These are phyloP conservation scores for Nicotiana knightiana DNA, from an alignment of 257 asterid species.

Conservation along the genomic window DNA sequence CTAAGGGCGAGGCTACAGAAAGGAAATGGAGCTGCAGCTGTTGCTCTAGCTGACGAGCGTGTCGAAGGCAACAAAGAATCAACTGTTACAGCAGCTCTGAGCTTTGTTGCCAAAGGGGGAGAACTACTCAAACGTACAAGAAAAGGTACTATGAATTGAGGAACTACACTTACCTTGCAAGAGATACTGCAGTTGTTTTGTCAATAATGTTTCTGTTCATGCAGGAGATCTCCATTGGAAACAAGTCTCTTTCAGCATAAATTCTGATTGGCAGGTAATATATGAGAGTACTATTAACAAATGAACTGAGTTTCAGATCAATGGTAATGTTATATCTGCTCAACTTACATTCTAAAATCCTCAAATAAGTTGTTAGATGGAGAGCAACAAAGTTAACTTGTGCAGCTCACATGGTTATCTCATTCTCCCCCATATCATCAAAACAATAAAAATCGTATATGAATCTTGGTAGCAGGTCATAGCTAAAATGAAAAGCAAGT, in stretches of 20 bases:
- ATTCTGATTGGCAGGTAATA: conserved; percentile 57
- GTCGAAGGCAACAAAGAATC: conserved; percentile 41
- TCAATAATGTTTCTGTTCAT: conserved; percentile 14
- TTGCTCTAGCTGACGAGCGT: conserved; percentile 42
- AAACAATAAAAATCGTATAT: neutral
- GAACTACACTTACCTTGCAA: neutral
- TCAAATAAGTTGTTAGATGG: neutral
- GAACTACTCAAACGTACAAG: conserved; percentile 84
- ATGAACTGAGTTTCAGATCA: neutral
- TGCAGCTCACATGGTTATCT: neutral
- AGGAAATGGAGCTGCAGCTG: conserved; percentile 41
- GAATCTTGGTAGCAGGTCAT: conserved; percentile 51
- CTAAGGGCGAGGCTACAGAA: conserved; percentile 55
- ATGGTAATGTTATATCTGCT: neutral
- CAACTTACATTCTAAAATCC: neutral
- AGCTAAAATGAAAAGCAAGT: conserved; percentile 80
- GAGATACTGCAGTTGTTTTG: neutral
- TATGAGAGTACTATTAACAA: neutral
- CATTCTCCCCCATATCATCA: neutral
- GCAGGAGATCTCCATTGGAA: conserved; percentile 94
- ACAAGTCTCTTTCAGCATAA: conserved; percentile 64
- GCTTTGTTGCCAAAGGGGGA: conserved; percentile 58
- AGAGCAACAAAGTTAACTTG: neutral
- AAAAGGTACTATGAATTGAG: conserved; percentile 42
- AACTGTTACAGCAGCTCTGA: conserved; percentile 34